Percentiles rank a stretch among this genome's conserved stretches.
These are phyloP conservation scores for Kluyveromyces siamensis DNA, from an alignment of 805 yeast species.

Conservation along the genomic window DNA sequence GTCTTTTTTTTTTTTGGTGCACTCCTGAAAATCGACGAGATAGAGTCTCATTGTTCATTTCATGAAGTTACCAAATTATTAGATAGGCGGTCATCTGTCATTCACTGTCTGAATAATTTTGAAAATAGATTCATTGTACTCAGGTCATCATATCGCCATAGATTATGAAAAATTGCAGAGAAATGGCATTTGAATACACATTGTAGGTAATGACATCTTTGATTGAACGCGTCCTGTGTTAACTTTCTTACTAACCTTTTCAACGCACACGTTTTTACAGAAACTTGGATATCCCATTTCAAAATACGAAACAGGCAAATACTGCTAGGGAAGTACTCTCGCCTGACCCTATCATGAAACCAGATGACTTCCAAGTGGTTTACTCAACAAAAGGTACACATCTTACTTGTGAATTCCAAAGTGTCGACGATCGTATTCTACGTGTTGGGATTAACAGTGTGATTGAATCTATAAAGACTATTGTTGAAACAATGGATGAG, in stretches of 20 bases:
- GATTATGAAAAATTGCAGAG: background rate
- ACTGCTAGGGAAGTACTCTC: slow-evolving; percentile 52
- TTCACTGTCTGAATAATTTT: too few relatives aligned
- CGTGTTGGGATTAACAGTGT: slow-evolving; percentile 80
- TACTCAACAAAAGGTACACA: slow-evolving; percentile 31
- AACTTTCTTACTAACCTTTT: background rate
- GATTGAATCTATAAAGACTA: slow-evolving; percentile 66
- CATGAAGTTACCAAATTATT: too few relatives aligned
- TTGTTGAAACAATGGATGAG: slow-evolving; percentile 73
- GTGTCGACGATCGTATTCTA: slow-evolving; percentile 62
- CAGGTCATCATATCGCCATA: background rate
- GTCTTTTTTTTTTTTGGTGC: too few relatives aligned
- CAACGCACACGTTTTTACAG: slow-evolving; percentile 12
- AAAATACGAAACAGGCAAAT: slow-evolving; percentile 44
- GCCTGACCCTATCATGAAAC: slow-evolving; percentile 78
- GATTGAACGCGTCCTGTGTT: background rate
- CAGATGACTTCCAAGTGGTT: slow-evolving; percentile 48
- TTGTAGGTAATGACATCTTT: slow-evolving; percentile 1
- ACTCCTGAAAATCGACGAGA: too few relatives aligned
- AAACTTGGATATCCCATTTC: slow-evolving; percentile 55
- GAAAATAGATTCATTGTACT: too few relatives aligned
- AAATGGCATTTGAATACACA: background rate
- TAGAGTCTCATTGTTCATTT: too few relatives aligned
- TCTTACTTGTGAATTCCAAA: slow-evolving; percentile 43
- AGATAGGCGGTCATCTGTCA: too few relatives aligned